Evolutionary conservation across 2,329 filamentous ascomycete species (phyloP), one percentile per base, ranked within the genome.

Genomic region (Hypoxylon sp.): DNA sequence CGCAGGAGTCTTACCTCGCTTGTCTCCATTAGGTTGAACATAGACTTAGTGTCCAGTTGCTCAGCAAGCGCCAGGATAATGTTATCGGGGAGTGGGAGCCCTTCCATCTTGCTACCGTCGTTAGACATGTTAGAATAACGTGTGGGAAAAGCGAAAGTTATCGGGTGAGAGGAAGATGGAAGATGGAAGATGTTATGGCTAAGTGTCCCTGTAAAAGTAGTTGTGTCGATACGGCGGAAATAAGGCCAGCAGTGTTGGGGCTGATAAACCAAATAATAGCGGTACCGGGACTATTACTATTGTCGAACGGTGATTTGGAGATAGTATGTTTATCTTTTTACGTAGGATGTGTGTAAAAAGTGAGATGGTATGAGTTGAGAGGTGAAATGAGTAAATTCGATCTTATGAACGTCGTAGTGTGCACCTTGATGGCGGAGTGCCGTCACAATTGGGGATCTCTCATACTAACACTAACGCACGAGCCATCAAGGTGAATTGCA

Each of bases 41-140:
- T 43, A 1, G 71, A 71, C 4, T 27, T 32, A 19, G 73, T 48
- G n/a, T 74, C 71, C 62, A 74, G 67, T 7, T 61, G 48, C 65
- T 73, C 70, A 1, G 58, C 71, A n/a, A 74, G 41, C 2, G 51
- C 46, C 19, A 76, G 63, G 14, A 75, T 5, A 3, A 75, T 12
- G 14, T 75, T 72, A 11, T 9, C 21, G 3, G 70, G 70, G 2
- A 74, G 14, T 1, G 0, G 1, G n/a, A n/a, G n/a, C n/a, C n/a
- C n/a, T 8, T 48, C 30, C 67, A 63, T 69, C 11, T 37, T 60
- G 12, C 8, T 9, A 12, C 30, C n/a, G 27, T 39, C 21, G 14
- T 27, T 5, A 19, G 3, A 27, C 14, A 21, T 29, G n/a, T 23
- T 16, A 27, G 25, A 8, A 16, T 16, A 29, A 4, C 21, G 5